A percentile compares a stretch with the other conserved stretches of the same genome.
These are phyloP conservation scores for Trypethelium eluteriae DNA, from an alignment of 495 filamentous ascomycete genomes.

Conservation along the genomic window DNA sequence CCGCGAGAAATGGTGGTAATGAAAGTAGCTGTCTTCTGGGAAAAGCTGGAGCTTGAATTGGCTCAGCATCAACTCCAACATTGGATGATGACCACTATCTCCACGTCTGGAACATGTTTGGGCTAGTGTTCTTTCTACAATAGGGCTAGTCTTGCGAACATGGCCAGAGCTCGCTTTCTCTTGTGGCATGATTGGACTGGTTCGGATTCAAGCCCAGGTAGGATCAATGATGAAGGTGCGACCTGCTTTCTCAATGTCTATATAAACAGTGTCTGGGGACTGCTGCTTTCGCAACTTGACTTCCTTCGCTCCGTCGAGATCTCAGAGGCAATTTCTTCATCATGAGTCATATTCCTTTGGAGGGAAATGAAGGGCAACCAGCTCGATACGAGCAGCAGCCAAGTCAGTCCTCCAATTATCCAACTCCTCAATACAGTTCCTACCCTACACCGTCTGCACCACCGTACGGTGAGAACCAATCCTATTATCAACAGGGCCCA, in stretches of 20 bases:
- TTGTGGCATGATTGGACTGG: background rate
- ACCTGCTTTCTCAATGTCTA: background rate
- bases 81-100: background rate
- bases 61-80: background rate
- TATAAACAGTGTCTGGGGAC: background rate
- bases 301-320: background rate
- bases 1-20: background rate
- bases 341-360: background rate
- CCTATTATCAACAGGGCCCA: constrained; percentile 7
- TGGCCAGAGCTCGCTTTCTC: background rate
- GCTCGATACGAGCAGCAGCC: background rate
- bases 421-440: background rate
- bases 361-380: background rate
- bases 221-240: background rate
- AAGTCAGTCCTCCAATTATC: background rate
- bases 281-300: background rate
- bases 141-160: background rate
- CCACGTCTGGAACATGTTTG: background rate
- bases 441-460: background rate
- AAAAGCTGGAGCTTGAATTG: background rate
- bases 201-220: background rate
- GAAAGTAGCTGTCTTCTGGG: too few species aligned
- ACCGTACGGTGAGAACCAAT: constrained; percentile 1
- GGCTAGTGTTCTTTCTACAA: background rate
- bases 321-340: background rate